Evolutionary conservation across 257 asterid species (phyloP).

Genomic region (Anisodus acutangulus): DNA sequence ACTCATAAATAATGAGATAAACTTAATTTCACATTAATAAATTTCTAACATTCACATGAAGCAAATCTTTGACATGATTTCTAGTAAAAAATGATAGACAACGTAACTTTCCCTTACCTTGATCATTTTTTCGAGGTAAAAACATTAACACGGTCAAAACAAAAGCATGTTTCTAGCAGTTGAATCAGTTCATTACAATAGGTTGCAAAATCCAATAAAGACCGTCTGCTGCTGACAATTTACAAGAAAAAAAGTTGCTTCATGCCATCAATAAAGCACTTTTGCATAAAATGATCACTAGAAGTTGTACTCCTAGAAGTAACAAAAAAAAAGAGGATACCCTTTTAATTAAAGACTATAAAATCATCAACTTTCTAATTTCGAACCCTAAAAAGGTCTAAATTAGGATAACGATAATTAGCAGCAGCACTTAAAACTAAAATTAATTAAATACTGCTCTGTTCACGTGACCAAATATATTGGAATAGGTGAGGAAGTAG

Average conservation of each 20-base stretch:
- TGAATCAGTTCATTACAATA: background rate
- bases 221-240: background rate
- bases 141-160: background rate
- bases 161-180: background rate
- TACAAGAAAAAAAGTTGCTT: background rate
- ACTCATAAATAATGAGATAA: too few relatives aligned
- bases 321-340: background rate
- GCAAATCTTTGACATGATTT: background rate
- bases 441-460: background rate
- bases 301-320: too few relatives aligned
- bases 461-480: conserved; percentile 78
- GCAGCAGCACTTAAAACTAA: background rate
- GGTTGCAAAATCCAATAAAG: background rate
- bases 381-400: background rate
- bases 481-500: conserved; percentile 42
- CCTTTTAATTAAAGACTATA: background rate
- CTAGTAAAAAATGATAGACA: background rate
- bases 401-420: conserved; percentile 23
- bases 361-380: conserved; percentile 20
- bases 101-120: background rate
- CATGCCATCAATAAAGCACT: background rate
- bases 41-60: background rate
- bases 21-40: too few relatives aligned
- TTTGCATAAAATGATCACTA: background rate
- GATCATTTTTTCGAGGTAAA: too few relatives aligned